Base-by-base conservation (phyloP, 2,329 filamentous ascomycete genomes). In the Alternaria ethzedia region DNA sequence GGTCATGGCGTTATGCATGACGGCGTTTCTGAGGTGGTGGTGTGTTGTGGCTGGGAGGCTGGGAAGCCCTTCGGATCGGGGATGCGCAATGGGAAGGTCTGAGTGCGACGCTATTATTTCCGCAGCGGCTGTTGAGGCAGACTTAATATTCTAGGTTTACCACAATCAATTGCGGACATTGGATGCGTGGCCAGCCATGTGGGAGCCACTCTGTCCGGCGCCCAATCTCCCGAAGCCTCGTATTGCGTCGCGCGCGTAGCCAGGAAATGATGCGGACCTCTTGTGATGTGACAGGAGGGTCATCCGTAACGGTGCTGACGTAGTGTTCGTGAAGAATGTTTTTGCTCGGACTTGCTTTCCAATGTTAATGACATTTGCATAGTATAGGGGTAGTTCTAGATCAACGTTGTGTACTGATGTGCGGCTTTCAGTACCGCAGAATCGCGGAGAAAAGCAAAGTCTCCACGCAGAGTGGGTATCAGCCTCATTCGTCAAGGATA, bases 401-500 rank as follows among this genome's bases (percentile, higher is more conserved):
- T 30, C 12, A 41, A 13, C 52, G 55, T 54, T 44, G 46, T 56
- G 15, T 30, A 30, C 51, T 60, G 58, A 46, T 64, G 64, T 26
- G 59, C 57, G 66, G 56, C 41, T 59, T 26, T n/a, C 6, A 45
- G 55, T 54, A 41, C 56, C 52, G 61, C 56, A 30, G 47, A 12
- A 44, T 44, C 15, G 50, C 50, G 30, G 50, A 47, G 43, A 63
- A 51, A 57, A 51, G 61, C 56, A 65, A 57, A 62, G 49, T 65
- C 50, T 51, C 58, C 54, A 61, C 57, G 60, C 41, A 52, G 55
- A 57, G 36, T 51, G 54, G 30, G 12, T 21, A 47, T 59, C 67
- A 71, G 69, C 64, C 67, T 70, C 64, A 62, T 61, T 54, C 41
- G 56, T 50, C 55, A 44, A 15, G 25, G 30, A 20, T 32, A 28